These are phyloP conservation scores for Bipolaris victoriae DNA, from an alignment of 2,329 filamentous ascomycete species.

Conservation along the genomic window DNA sequence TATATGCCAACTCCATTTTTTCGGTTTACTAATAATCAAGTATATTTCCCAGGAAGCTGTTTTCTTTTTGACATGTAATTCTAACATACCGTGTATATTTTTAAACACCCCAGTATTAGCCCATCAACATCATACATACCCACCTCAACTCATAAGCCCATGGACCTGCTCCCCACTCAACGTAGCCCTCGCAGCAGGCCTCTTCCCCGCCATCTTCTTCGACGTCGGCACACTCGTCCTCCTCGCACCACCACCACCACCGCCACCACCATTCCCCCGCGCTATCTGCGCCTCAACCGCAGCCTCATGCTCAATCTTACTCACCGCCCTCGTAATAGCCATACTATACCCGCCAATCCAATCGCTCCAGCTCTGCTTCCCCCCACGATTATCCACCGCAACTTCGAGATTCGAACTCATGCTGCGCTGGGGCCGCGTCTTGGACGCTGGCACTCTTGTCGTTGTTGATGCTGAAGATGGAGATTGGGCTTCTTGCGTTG, in stretches of 20 bases:
- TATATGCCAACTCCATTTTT: too few relatives aligned
- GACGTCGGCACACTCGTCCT: constrained; percentile 10
- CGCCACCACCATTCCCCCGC: neutral
- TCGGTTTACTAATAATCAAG: too few relatives aligned
- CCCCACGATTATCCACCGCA: constrained; percentile 18
- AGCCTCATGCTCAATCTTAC: constrained; percentile 46
- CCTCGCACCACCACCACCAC: constrained; percentile 2
- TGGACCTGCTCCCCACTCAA: constrained; percentile 36
- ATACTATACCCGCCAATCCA: constrained; percentile 50
- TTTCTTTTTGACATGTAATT: too few relatives aligned
- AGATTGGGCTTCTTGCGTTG: neutral
- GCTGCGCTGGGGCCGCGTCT: constrained; percentile 15
- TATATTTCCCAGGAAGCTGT: neutral
- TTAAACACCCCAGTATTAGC: too few relatives aligned
- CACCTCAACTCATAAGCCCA: constrained; percentile 30
- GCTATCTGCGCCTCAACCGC: constrained; percentile 38
- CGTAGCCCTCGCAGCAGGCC: constrained; percentile 27
- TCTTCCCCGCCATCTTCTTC: constrained; percentile 19
- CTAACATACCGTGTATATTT: too few relatives aligned
- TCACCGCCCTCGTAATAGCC: constrained; percentile 45
- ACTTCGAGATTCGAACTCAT: constrained; percentile 26
- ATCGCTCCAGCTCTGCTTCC: constrained; percentile 44
- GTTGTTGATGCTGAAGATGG: neutral
- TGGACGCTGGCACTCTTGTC: constrained; percentile 3
- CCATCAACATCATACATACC: too few relatives aligned